Base-by-base conservation (phyloP, 192 early-diverging fungal genomes). In the Jimgerdemannia flammicorona region DNA sequence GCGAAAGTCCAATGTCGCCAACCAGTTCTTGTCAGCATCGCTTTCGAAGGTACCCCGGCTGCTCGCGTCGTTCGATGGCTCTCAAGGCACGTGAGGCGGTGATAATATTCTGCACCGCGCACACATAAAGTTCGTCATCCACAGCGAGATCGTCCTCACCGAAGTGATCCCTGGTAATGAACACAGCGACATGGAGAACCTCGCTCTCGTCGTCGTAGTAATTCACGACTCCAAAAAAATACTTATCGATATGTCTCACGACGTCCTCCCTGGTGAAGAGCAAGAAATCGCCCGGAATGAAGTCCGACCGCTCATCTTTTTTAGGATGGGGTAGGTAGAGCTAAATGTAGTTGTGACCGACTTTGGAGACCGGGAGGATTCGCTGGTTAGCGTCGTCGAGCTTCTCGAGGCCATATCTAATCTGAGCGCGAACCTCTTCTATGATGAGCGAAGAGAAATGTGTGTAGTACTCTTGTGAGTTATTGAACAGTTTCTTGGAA, bases 241-340 rank as follows among this genome's bases (percentile, higher is more conserved):
- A 59, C 8, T 14, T 59, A 59, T 14, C 14, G 14, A 59, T 59
- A 14, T 59, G 49, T 10, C 14, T 2, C 49, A 59, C 49, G 8
- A 59, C n/a, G n/a, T n/a, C 49, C 8, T 59, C 49, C 14, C 14
- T 59, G 49, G 49, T 59, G 49, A 59, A 14, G 2, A 59, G 49
- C 49, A 59, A 59, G 14, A 59, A 59, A 14, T 59, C 49, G 14
- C 86, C 19, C 49, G 49, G 49, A 14, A 59, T 59, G 29, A 29
- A 29, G 1, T 29, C 29, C 29, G 29, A 29, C 29, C 29, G 29
- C 1, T 29, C 29, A 1, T 29, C 1, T 29, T 29, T 0, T 29
- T 29, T 29, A 1, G 29, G 29, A 29, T 1, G 29, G 29, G 29
- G 29, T 1, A 29, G 1, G 29, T 29, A 29, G 29, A 29, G 29